Evolutionary conservation across 1,284 basidiomycete species (phyloP).

Genomic region (Marasmius tenuissimus): DNA sequence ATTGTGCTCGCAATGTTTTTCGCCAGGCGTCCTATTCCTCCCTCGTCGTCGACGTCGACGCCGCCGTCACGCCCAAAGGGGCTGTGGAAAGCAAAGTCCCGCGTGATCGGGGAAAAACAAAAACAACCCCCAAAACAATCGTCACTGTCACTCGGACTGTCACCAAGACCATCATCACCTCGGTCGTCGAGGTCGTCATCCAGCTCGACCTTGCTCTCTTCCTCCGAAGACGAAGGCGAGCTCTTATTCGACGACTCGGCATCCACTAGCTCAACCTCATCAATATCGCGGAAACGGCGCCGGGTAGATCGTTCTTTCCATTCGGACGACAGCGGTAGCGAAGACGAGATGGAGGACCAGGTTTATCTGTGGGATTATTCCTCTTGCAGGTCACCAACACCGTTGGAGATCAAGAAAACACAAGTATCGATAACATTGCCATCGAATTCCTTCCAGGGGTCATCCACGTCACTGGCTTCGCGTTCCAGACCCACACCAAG

Average conservation of each 20-base stretch:
- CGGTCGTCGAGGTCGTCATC: not conserved
- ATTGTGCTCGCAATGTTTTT: not conserved
- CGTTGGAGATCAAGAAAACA: not conserved
- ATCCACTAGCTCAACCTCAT: not conserved
- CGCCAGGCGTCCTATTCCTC: not conserved
- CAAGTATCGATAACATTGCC: not conserved
- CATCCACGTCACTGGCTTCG: too few relatives aligned
- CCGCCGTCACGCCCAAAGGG: not conserved
- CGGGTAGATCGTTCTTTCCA: not conserved
- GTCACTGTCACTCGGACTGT: not conserved
- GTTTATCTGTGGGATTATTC: not conserved
- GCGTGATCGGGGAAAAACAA: not conserved
- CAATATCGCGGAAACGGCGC: not conserved
- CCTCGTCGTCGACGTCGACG: too few relatives aligned
- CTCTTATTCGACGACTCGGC: not conserved
- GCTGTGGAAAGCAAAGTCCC: not conserved
- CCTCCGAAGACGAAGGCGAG: not conserved
- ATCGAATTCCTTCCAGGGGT: not conserved
- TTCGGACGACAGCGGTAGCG: not conserved
- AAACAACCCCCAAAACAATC: not conserved
- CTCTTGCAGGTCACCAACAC: not conserved
- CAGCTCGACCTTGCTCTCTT: not conserved
- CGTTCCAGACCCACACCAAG: not conserved
- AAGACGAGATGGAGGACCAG: not conserved
- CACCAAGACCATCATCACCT: not conserved